Evolutionary conservation across 768 basidiomycete genomes (phyloP), one percentile per base, ranked within the genome.

Genomic region (Tylopilus sp.): DNA sequence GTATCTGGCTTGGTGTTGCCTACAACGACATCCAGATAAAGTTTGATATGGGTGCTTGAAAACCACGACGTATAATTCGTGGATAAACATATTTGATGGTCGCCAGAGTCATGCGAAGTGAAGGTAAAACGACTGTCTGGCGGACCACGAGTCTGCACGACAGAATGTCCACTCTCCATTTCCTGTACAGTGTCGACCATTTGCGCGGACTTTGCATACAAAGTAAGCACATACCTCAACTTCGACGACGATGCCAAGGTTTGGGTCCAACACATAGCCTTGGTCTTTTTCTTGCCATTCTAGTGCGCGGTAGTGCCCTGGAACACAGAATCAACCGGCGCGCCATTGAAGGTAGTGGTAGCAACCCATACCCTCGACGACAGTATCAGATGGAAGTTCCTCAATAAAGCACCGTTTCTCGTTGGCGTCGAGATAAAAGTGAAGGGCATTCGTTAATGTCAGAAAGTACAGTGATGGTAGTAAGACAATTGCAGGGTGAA

Each of bases 361-460:
- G 47, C 18, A 38, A 41, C 35, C 63, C 76, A 53, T 61, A 90
- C 95, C 92, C 76, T 97, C 91, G 33, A 95, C 91, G 25, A 94
- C 85, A n/a, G 94, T 98, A 69, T 95, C 88, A 3, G 85, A 83
- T 12, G 97, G 95, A 18, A 98, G 75, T 68, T 99, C 97, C 66
- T 98, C 97, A 52, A 98, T 81, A 73, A 98, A 98, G 69, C 97
- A 99, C 43, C 89, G 81, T 63, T 88, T 86, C 69, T 97, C 91
- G 64, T 91, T 88, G 17, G 93, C 85, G 66, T 97, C 93, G 51
- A 99, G 82, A 68, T 99, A 99, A 71, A 98, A 97, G 67, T 99
- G 97, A 23, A 99, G 84, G 25, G 90, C 92, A 66, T 85, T 79
- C 17, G 75, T 78, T 18, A 76, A 64, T 36, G 75, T 71, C 21